Percentiles rank a stretch among this genome's conserved stretches.
phyloP scores from a whole-genome alignment of 164 flowering plant species.

The Aristolochia californica region DNA sequence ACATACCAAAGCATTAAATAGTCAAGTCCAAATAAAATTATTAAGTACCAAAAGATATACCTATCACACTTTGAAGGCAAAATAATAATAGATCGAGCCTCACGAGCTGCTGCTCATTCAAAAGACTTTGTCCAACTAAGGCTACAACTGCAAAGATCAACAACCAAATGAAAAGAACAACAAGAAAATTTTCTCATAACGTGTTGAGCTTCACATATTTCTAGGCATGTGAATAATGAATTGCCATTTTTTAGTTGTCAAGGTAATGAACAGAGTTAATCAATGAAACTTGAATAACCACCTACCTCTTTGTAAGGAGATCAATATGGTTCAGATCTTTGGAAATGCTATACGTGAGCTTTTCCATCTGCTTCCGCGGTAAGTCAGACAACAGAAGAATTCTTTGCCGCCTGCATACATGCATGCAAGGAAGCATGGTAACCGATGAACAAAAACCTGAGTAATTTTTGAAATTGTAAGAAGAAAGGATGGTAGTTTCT shows the following conservation, averaged over 20 bases:
- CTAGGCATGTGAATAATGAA: no score
- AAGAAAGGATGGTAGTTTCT: no score
- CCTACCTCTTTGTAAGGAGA: conserved; percentile 78
- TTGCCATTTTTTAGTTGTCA: no score
- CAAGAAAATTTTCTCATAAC: background rate
- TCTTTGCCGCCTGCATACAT: conserved; percentile 66
- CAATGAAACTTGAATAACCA: no score
- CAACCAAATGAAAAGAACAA: no score
- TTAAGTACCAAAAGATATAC: conserved; percentile 21
- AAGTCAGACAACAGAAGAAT: conserved; percentile 91
- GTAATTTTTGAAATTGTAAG: background rate
- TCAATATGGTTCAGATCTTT: conserved; percentile 90
- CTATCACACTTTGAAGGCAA: conserved; percentile 79
- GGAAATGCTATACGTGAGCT: conserved; percentile 56
- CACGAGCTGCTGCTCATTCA: conserved; percentile 92
- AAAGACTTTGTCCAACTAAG: conserved; percentile 89
- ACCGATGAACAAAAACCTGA: conserved; percentile 2
- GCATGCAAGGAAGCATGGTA: conserved; percentile 5
- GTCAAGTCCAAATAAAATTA: no score
- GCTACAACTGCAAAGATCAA: conserved; percentile 64
- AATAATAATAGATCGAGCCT: conserved; percentile 90
- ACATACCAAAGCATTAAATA: no score
- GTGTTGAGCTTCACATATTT: no score
- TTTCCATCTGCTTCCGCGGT: conserved; percentile 94
- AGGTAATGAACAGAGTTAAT: no score